Evolutionary conservation across 1,284 basidiomycete species (phyloP).

Genomic region (Coniferiporia weirii): DNA sequence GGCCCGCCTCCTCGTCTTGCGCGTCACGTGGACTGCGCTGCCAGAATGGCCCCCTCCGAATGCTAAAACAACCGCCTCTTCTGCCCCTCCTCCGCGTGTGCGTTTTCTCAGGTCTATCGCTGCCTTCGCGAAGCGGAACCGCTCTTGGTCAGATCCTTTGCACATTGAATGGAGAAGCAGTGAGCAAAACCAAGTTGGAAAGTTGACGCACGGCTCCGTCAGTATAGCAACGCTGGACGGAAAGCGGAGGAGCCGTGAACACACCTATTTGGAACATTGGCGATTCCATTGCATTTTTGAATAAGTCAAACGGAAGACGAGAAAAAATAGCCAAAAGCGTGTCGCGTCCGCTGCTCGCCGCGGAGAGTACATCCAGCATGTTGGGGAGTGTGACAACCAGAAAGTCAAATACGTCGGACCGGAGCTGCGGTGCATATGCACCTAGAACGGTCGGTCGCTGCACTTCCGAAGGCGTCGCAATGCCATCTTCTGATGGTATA

Average conservation of each 20-base stretch:
- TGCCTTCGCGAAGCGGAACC: constrained; percentile 87
- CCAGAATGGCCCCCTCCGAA: constrained; percentile 67
- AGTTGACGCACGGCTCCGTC: constrained; percentile 3
- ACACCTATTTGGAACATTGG: constrained; percentile 71
- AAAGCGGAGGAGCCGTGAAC: constrained; percentile 25
- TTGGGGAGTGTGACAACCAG: constrained; percentile 68
- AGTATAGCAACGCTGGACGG: constrained; percentile 1
- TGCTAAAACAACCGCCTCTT: constrained; percentile 83
- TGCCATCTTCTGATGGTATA: constrained; percentile 50
- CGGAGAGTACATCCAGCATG: constrained; percentile 38
- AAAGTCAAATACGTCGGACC: constrained; percentile 71
- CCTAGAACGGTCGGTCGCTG: constrained; percentile 59
- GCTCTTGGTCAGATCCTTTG: constrained; percentile 72
- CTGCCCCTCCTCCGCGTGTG: constrained; percentile 55
- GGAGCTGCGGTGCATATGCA: constrained; percentile 61
- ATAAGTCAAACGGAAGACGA: constrained; percentile 73
- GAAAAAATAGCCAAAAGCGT: constrained; percentile 66
- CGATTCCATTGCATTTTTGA: constrained; percentile 74
- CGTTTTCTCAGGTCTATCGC: constrained; percentile 76
- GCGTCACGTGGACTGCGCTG: constrained; percentile 78
- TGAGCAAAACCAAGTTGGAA: background rate
- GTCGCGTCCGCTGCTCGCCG: constrained; percentile 46
- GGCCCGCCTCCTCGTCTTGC: constrained; percentile 76
- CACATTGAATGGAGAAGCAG: background rate
- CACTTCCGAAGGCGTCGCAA: constrained; percentile 43